Evolutionary conservation across 768 basidiomycete species (phyloP).

Genomic region (Amanita rubescens): DNA sequence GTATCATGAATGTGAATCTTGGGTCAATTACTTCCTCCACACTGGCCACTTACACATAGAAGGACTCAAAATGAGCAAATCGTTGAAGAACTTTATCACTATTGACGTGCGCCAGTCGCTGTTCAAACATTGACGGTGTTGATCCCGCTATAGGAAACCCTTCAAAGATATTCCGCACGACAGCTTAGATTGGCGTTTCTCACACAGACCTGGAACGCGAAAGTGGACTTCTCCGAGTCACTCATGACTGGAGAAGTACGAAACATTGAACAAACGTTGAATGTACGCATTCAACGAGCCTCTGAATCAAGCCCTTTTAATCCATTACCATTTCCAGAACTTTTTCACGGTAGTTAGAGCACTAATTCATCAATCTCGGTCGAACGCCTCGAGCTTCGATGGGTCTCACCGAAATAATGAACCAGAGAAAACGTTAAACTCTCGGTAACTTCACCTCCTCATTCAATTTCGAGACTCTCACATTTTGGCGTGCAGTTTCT

Average conservation of each 20-base stretch:
- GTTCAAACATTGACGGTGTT: neutral
- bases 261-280: conserved; percentile 74
- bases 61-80: conserved; percentile 99
- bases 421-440: conserved; percentile 61
- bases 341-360: conserved; percentile 74
- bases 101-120: conserved; percentile 57
- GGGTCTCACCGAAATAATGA: conserved; percentile 59
- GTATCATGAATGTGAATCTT: conserved; percentile 82
- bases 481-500: conserved; percentile 42
- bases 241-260: conserved; percentile 86
- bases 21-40: conserved; percentile 99
- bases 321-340: conserved; percentile 47
- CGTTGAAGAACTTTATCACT: conserved; percentile 97
- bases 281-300: conserved; percentile 44
- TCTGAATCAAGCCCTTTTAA: conserved; percentile 1
- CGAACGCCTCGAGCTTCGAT: conserved; percentile 42
- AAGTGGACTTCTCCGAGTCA: conserved; percentile 90
- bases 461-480: conserved; percentile 4
- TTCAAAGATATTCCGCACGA: conserved; percentile 74
- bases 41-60: conserved; percentile 98
- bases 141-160: conserved; percentile 57
- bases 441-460: conserved; percentile 36
- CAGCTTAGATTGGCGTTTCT: conserved; percentile 91
- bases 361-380: conserved; percentile 49
- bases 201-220: conserved; percentile 84